Percentiles rank a stretch among this genome's conserved stretches.
Conservation (phyloP, 2,329 filamentous ascomycete species). For the Drechmeria coniospora region DNA sequence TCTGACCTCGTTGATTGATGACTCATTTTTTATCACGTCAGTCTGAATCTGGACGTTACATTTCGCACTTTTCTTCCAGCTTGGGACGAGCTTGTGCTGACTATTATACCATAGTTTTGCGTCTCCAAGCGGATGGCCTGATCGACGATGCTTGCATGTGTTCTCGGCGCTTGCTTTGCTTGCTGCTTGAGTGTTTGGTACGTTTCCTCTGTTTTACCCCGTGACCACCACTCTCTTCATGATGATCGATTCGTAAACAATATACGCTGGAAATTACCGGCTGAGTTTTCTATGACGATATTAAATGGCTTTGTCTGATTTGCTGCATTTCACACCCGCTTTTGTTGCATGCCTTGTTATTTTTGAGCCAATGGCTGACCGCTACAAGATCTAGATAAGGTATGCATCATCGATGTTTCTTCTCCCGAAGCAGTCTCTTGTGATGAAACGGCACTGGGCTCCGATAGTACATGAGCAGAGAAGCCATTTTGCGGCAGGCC, state of each 20-base stretch:
- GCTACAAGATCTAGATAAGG: slow-evolving; percentile 15
- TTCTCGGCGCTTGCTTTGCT: neutral
- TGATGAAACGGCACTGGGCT: slow-evolving; percentile 98
- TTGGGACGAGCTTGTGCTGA: slow-evolving; percentile 11
- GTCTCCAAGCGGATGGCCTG: slow-evolving; percentile 5
- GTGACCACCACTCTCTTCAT: slow-evolving; percentile 8
- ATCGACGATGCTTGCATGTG: neutral
- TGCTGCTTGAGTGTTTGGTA: slow-evolving; percentile 11
- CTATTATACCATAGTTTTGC: slow-evolving; percentile 2
- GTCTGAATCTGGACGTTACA: slow-evolving; percentile 46
- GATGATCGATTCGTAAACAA: slow-evolving; percentile 54
- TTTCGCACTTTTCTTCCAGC: slow-evolving; percentile 3
- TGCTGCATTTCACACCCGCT: slow-evolving; percentile 3
- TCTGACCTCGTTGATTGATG: slow-evolving; percentile 85
- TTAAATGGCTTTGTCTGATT: slow-evolving; percentile 77
- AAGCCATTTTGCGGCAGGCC: slow-evolving; percentile 91
- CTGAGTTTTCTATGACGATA: slow-evolving; percentile 70
- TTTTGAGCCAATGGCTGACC: slow-evolving; percentile 16
- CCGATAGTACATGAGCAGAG: slow-evolving; percentile 70
- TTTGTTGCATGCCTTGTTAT: slow-evolving; percentile 1
- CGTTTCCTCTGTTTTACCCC: slow-evolving; percentile 6
- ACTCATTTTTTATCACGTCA: slow-evolving; percentile 77
- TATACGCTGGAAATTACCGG: slow-evolving; percentile 91
- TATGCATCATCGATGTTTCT: slow-evolving; percentile 12
- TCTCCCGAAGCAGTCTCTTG: slow-evolving; percentile 12